phyloP scores from a whole-genome alignment of 768 basidiomycete species.

The Sistotremastrum suecicum region DNA sequence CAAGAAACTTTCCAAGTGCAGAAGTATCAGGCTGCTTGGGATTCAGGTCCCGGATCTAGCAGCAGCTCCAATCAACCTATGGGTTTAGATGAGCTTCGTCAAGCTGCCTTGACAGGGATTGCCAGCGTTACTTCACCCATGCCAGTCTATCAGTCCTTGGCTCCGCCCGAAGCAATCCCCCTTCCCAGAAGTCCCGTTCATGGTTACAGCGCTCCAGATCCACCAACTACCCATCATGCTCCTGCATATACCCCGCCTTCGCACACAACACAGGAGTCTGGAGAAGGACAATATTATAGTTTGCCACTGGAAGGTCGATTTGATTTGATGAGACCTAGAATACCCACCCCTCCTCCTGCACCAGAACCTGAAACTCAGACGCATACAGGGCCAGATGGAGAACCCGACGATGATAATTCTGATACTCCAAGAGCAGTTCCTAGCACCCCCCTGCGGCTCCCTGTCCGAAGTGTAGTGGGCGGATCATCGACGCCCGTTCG shows the following conservation, averaged over 20 bases:
- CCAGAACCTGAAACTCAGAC: constrained; percentile 5
- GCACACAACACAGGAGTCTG: constrained; percentile 9
- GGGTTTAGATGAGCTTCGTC: constrained; percentile 27
- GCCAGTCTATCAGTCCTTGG: constrained; percentile 17
- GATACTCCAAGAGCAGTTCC: neutral
- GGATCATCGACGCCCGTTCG: constrained; percentile 27
- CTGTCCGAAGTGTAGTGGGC: neutral
- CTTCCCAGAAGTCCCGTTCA: constrained; percentile 5
- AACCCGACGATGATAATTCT: neutral
- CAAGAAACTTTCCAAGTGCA: constrained; percentile 41
- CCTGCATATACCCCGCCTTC: constrained; percentile 2
- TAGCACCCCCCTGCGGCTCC: neutral
- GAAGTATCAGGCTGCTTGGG: constrained; percentile 67
- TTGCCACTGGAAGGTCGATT: constrained; percentile 82
- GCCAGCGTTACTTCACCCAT: neutral
- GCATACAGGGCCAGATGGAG: neutral
- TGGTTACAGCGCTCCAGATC: constrained; percentile 7
- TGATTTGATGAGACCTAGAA: constrained; percentile 62
- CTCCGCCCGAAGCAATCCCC: constrained; percentile 3
- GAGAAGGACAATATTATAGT: constrained; percentile 62
- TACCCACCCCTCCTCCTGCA: constrained; percentile 5
- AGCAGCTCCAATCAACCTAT: constrained; percentile 12
- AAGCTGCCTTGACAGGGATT: constrained; percentile 12
- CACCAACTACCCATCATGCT: constrained; percentile 5
- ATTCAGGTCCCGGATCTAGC: constrained; percentile 19